These are phyloP conservation scores for Epithemia pelagica DNA, from an alignment of 108 stramenopile species.

Conservation along the genomic window DNA sequence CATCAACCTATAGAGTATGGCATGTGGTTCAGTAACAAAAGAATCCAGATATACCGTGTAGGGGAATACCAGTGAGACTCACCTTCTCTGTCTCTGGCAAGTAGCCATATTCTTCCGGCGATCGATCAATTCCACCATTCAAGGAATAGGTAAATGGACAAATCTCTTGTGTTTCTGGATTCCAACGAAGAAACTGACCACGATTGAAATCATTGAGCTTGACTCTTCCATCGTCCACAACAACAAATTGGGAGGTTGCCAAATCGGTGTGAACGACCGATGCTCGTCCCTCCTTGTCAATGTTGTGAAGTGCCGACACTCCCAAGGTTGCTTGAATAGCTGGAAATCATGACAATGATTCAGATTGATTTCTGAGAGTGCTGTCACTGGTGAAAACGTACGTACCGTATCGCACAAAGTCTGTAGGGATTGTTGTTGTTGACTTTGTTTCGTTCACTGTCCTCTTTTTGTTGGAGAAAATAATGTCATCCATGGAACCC, in stretches of 20 bases:
- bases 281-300: conserved; percentile 31
- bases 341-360: neutral
- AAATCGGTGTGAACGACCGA: conserved; percentile 70
- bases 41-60: too few species aligned
- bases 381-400: neutral
- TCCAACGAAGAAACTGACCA: conserved; percentile 59
- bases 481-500: conserved; percentile 29
- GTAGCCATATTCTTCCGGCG: conserved; percentile 60
- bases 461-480: conserved; percentile 4
- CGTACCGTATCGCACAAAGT: conserved; percentile 8
- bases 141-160: conserved; percentile 59
- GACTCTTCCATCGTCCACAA: conserved; percentile 32
- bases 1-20: too few species aligned
- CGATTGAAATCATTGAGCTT: conserved; percentile 84
- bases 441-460: neutral
- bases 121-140: conserved; percentile 51
- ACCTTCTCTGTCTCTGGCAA: conserved; percentile 53
- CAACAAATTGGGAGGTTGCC: conserved; percentile 64
- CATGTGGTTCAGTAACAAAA: too few species aligned
- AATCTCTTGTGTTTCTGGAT: conserved; percentile 16
- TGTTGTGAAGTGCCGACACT: conserved; percentile 36
- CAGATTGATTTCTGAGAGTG: neutral
- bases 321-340: conserved; percentile 20
- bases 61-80: conserved; percentile 58
- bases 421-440: conserved; percentile 2